Evolutionary conservation across 345 rosid genomes (phyloP), one percentile per base, ranked within the genome.

Genomic region (Lepidium didymum): DNA sequence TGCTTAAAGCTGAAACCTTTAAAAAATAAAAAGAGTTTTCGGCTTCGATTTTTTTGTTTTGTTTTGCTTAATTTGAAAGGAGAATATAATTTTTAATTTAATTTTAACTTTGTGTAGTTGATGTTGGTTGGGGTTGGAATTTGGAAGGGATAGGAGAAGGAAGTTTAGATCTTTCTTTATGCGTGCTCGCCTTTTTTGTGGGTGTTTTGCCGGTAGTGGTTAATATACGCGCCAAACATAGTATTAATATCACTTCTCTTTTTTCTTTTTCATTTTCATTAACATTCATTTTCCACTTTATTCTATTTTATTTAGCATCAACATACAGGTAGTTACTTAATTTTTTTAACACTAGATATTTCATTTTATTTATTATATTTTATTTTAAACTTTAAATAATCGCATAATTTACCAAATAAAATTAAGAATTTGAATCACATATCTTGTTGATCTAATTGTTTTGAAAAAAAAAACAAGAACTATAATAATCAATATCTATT

Each of bases 141-240:
- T 19, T 49, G 58, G 63, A 19, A 43, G 57, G 27, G 75, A 14
- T 1, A 42, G 29, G 42, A 68, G 57, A 51, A 78, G 36, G 67
- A 56, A 6, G 79, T 72, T 67, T 80, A 75, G 81, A 73, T 81
- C 77, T 76, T 57, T 75, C 77, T 81, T 56, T 42, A 44, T 54
- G 53, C 38, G 34, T 58, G 46, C 19, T 73, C 74, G 68, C 61
- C 59, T 42, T 67, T 74, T 81, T 74, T 56, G 37, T 73, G 75
- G 63, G 64, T 59, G 65, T 57, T 60, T 62, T 72, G 68, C 67
- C 58, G 69, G 67, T 45, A 78, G 71, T 80, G 78, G 86, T 77
- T 79, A 78, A 70, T 75, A 67, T 78, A 87, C 89, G 86, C 90
- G 87, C 96, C 92, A 87, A 85, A 82, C 64, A 45, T 60, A 52